Evolutionary conservation across 1,284 basidiomycete genomes (phyloP).

Genomic region (Apiotrichum veenhuisii): DNA sequence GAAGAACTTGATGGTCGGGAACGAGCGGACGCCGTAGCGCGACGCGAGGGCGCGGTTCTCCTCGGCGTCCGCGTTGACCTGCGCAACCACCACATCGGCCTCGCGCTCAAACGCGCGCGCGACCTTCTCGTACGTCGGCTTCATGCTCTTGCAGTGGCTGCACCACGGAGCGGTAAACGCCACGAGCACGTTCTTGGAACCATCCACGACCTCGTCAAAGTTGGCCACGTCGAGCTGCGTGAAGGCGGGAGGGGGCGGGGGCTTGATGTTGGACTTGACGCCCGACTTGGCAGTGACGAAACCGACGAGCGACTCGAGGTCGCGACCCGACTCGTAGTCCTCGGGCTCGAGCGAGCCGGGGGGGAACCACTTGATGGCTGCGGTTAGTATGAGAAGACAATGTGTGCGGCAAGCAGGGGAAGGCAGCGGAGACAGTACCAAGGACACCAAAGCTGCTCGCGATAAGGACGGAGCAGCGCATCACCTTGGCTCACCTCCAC

Average conservation of each 20-base stretch:
- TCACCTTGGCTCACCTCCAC: background rate
- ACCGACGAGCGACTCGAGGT: slow-evolving; percentile 68
- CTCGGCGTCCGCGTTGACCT: slow-evolving; percentile 82
- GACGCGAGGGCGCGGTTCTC: slow-evolving; percentile 70
- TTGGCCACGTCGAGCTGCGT: slow-evolving; percentile 65
- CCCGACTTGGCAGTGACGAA: slow-evolving; percentile 76
- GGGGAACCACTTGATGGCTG: slow-evolving; percentile 89
- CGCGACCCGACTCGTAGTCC: slow-evolving; percentile 73
- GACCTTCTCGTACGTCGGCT: slow-evolving; percentile 82
- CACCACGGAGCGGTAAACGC: slow-evolving; percentile 71
- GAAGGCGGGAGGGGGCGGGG: slow-evolving; percentile 71
- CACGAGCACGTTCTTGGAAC: slow-evolving; percentile 78
- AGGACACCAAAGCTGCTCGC: no score
- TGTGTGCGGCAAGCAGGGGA: no score
- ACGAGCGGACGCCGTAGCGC: slow-evolving; percentile 68
- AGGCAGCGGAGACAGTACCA: no score
- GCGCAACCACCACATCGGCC: slow-evolving; percentile 75
- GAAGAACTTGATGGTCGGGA: slow-evolving; percentile 95
- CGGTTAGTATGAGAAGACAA: slow-evolving; percentile 5
- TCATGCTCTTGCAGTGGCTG: slow-evolving; percentile 56
- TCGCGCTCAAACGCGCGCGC: slow-evolving; percentile 75
- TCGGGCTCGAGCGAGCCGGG: slow-evolving; percentile 60
- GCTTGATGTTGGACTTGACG: slow-evolving; percentile 78
- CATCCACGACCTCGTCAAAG: slow-evolving; percentile 71
- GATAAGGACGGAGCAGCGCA: no score